phyloP scores from a whole-genome alignment of 495 filamentous ascomycete genomes.

The Talaromyces proteolyticus region DNA sequence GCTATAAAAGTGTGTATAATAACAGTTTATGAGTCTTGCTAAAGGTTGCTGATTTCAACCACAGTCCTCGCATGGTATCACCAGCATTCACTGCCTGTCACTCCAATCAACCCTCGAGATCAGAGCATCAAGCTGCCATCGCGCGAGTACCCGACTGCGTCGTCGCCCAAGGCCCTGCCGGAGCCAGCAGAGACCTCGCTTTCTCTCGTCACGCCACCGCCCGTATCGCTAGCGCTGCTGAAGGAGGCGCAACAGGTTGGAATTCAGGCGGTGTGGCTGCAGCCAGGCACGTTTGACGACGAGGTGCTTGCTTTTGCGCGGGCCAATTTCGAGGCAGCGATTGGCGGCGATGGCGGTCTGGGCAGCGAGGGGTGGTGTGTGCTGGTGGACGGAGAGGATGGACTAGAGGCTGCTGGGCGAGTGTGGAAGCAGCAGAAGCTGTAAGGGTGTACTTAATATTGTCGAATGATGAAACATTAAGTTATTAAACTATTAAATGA shows the following conservation, averaged over 20 bases:
- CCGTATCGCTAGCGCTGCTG: slow-evolving; percentile 63
- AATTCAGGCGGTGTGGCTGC: slow-evolving; percentile 79
- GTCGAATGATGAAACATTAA: no score
- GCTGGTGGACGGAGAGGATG: slow-evolving; percentile 78
- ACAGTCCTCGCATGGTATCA: slow-evolving; percentile 89
- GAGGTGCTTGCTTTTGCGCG: slow-evolving; percentile 63
- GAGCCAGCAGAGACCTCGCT: slow-evolving; percentile 64
- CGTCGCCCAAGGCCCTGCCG: slow-evolving; percentile 57
- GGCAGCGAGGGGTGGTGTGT: slow-evolving; percentile 86
- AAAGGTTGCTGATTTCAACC: background rate
- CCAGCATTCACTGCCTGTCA: slow-evolving; percentile 65
- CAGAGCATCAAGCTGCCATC: slow-evolving; percentile 50
- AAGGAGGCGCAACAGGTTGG: slow-evolving; percentile 75
- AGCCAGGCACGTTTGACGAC: slow-evolving; percentile 82
- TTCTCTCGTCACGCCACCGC: slow-evolving; percentile 81
- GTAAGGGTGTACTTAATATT: no score
- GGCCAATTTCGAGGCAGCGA: slow-evolving; percentile 58
- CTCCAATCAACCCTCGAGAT: slow-evolving; percentile 73
- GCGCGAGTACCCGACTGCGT: slow-evolving; percentile 54
- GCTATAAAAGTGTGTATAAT: slow-evolving; percentile 67
- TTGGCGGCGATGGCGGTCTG: slow-evolving; percentile 62
- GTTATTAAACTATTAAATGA: no score
- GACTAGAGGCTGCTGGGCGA: slow-evolving; percentile 54
- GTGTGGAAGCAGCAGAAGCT: slow-evolving; percentile 38
- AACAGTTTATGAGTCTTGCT: background rate